A percentile compares a stretch with the other conserved stretches of the same genome.
Conservation (phyloP, 2,329 filamentous ascomycete genomes). For the Penicillium digitatum region DNA sequence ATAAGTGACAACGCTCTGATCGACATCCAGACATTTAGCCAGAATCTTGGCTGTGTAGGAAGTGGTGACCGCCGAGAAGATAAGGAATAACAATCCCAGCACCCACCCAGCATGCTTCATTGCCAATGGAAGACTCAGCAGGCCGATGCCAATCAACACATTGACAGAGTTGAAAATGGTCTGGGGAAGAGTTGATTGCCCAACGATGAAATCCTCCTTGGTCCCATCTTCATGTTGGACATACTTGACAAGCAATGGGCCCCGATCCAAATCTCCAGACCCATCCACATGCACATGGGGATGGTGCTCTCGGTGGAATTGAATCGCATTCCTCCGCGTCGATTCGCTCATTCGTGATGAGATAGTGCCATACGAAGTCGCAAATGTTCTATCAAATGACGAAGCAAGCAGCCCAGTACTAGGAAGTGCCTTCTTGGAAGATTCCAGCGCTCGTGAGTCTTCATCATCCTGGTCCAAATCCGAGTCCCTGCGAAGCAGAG, state of each 20-base stretch:
- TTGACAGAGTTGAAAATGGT: slow-evolving; percentile 97
- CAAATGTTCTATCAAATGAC: slow-evolving; percentile 69
- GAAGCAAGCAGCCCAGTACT: slow-evolving; percentile 39
- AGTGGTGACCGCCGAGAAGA: slow-evolving; percentile 70
- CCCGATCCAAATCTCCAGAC: slow-evolving; percentile 56
- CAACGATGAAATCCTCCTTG: slow-evolving; percentile 77
- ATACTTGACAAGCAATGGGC: slow-evolving; percentile 81
- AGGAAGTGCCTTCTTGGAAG: slow-evolving; percentile 19
- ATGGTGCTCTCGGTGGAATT: slow-evolving; percentile 52
- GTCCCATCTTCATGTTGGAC: slow-evolving; percentile 80
- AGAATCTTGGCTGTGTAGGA: slow-evolving; percentile 81
- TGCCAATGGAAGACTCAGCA: slow-evolving; percentile 83
- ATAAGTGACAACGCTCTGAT: slow-evolving; percentile 84
- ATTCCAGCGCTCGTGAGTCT: slow-evolving; percentile 6
- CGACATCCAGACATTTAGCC: slow-evolving; percentile 82
- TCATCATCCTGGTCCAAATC: slow-evolving; percentile 25
- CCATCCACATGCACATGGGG: slow-evolving; percentile 46
- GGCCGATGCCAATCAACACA: slow-evolving; percentile 81
- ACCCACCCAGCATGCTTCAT: slow-evolving; percentile 87
- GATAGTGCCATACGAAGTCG: slow-evolving; percentile 58
- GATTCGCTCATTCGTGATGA: slow-evolving; percentile 55
- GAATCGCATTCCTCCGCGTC: slow-evolving; percentile 54
- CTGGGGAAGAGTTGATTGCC: slow-evolving; percentile 91
- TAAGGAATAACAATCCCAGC: slow-evolving; percentile 70
- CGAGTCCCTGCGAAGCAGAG: slow-evolving; percentile 30